Percentiles rank a stretch among this genome's conserved stretches.
Conservation (phyloP, 129 eudicot species). For the Ambrosia trifida region DNA sequence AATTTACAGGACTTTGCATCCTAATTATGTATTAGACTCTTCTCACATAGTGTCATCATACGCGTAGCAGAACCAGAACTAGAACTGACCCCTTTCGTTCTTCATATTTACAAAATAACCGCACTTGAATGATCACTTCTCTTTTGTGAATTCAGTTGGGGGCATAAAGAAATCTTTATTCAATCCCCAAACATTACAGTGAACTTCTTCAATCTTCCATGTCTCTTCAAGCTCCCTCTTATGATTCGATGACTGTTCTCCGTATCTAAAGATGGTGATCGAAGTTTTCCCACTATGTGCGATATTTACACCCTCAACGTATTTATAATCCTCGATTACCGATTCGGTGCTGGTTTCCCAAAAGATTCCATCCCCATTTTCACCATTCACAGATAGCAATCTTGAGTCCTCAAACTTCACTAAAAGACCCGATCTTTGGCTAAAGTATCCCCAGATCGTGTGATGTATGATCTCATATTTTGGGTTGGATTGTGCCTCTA, state of each 20-base stretch:
- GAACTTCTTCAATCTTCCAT: slow-evolving; percentile 89
- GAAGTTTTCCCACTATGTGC: slow-evolving; percentile 83
- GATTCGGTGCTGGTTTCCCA: slow-evolving; percentile 96
- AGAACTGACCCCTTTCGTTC: background rate
- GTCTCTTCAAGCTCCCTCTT: slow-evolving; percentile 73
- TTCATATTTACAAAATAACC: slow-evolving; percentile 27
- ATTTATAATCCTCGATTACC: slow-evolving; percentile 76
- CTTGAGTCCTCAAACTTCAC: slow-evolving; percentile 91
- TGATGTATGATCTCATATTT: slow-evolving; percentile 87
- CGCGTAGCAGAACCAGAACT: slow-evolving; percentile 1
- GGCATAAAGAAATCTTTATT: slow-evolving; percentile 67
- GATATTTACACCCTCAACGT: slow-evolving; percentile 86
- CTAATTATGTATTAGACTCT: background rate
- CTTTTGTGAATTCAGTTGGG: slow-evolving; percentile 49
- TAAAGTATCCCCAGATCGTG: slow-evolving; percentile 96
- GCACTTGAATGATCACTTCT: slow-evolving; percentile 1
- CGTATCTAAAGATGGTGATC: slow-evolving; percentile 82
- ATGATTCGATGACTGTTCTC: slow-evolving; percentile 90
- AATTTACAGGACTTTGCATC: background rate
- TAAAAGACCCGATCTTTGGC: slow-evolving; percentile 94
- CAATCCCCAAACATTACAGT: slow-evolving; percentile 75
- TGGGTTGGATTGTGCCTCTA: slow-evolving; percentile 71
- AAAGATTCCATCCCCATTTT: slow-evolving; percentile 71
- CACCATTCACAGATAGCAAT: slow-evolving; percentile 60
- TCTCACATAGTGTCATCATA: too few species aligned